phyloP scores from a whole-genome alignment of 2,329 filamentous ascomycete species.

The Didymella segeticola region DNA sequence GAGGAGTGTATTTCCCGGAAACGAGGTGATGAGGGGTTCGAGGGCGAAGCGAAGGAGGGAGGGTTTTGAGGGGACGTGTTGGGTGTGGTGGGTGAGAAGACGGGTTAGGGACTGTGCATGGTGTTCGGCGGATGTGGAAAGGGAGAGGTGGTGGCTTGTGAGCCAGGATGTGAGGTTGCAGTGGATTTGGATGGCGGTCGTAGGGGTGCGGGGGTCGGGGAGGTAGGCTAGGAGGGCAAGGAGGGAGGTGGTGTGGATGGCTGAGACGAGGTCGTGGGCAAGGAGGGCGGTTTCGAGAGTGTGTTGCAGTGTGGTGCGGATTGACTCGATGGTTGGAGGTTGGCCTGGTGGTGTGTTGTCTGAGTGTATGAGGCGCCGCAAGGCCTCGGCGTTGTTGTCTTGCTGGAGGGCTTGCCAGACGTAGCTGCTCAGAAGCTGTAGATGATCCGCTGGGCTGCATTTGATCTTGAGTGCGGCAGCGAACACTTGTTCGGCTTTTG shows the following conservation, averaged over 20 bases:
- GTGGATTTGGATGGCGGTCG: slow-evolving; percentile 50
- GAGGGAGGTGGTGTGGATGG: slow-evolving; percentile 66
- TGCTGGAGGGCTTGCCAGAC: slow-evolving; percentile 69
- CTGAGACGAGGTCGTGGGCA: slow-evolving; percentile 47
- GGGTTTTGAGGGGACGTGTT: slow-evolving; percentile 69
- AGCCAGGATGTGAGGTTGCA: slow-evolving; percentile 31
- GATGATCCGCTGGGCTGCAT: slow-evolving; percentile 56
- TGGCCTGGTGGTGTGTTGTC: background rate
- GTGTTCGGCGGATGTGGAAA: slow-evolving; percentile 60
- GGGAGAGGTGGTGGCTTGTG: slow-evolving; percentile 25
- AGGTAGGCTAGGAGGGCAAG: slow-evolving; percentile 73
- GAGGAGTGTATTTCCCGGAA: slow-evolving; percentile 79
- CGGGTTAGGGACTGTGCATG: slow-evolving; percentile 72
- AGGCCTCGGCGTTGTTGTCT: slow-evolving; percentile 44
- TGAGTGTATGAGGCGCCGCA: slow-evolving; percentile 46
- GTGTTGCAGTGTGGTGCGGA: background rate
- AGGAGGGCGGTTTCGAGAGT: slow-evolving; percentile 63
- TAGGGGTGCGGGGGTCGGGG: slow-evolving; percentile 47
- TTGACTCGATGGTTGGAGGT: background rate
- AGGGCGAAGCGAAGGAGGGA: slow-evolving; percentile 69
- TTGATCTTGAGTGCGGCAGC: slow-evolving; percentile 69
- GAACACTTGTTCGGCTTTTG: slow-evolving; percentile 70
- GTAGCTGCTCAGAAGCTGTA: slow-evolving; percentile 63
- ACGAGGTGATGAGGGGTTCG: slow-evolving; percentile 64
- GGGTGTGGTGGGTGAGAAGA: slow-evolving; percentile 71